Evolutionary conservation across 148 eudicot genomes (phyloP), one percentile per base, ranked within the genome.

Genomic region (Tetragonia tetragonoides): DNA sequence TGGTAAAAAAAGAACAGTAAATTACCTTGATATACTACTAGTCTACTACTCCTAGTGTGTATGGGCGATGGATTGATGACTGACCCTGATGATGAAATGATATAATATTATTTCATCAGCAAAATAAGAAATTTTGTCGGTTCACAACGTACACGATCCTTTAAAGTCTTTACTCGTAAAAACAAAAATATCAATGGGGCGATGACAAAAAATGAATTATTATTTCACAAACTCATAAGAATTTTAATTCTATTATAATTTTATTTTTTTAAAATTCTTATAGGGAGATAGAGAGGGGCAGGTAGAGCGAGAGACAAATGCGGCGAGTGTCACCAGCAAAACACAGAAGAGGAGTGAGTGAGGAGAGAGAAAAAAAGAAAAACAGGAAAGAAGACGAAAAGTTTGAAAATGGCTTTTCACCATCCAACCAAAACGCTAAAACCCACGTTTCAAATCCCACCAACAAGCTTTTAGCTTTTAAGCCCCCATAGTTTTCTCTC

Each of bases 351-450:
- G 24, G 11, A 38, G 34, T 10, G 3, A 72, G 34, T 54, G 28
- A 16, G 59, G 59, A 15, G 70, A 65, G 75, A 76, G 61, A 78
- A 81, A 74, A 72, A 80, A 54, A 17, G 34, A 11, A 3, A 72
- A 18, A 72, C 24, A 11, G 34, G 49, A 14, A 66, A 65, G 72
- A 76, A 47, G 75, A 81, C 68, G 57, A 72, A 80, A 83, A 46
- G 76, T 77, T 78, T 86, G 84, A 81, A 86, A 86, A 80, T 77
- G 82, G 84, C 86, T 65, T 80, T 64, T 83, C 82, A 83, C 82
- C 82, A 57, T 78, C 85, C 85, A 53, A 61, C 78, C 54, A 51
- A 61, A 71, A 75, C 57, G 64, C 79, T 73, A 76, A 7, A 60
- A 14, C 23, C 66, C 75, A 54, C 68, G 57, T 67, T 21, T 23